Evolutionary conservation across 2,329 filamentous ascomycete species (phyloP), one percentile per base, ranked within the genome.

Genomic region (Lojkania enalia): DNA sequence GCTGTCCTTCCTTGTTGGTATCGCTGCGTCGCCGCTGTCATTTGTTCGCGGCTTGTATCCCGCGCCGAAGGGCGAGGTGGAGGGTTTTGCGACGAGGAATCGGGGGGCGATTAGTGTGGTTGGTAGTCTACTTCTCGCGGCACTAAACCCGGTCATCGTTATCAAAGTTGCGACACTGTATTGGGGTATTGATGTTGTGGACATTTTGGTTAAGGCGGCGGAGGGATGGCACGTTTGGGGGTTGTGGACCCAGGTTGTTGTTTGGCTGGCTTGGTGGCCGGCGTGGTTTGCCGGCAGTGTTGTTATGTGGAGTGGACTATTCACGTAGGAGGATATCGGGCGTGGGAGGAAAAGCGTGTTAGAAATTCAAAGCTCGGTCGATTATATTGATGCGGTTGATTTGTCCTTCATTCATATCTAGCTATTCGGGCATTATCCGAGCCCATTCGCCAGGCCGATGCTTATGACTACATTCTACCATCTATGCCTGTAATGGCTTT

Each of bases 191-290:
- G 71, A 78, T 76, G 52, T 74, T 52, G 46, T 74, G 27, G 63
- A 80, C 2, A 77, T 94, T 2, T 70, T 96, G 39, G 78, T 77
- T 20, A 79, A 87, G 64, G 88, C 89, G 1, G 88, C 87, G 4
- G 90, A 94, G 65, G 90, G 88, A 0, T 96, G 90, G 90, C 81
- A 89, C 61, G 84, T 96, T 11, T 90, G 86, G 82, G 89, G 90
- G 1, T 83, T 94, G 79, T 95, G 90, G 75, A 95, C 90, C 1
- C 86, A 88, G 48, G 83, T 96, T 14, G 83, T 95, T 9, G 80
- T 96, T n/a, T 96, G 90, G 88, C 87, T 90, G 65, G 84, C 96
- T 32, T 96, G 91, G 91, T 94, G 90, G 87, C 91, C 91, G 0
- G 90, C 89, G 5, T 96, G 91, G 91, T 69, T 94, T 27, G 80